These are phyloP conservation scores for Puccinia hordei DNA, from an alignment of 1,284 basidiomycete species.

Conservation along the genomic window DNA sequence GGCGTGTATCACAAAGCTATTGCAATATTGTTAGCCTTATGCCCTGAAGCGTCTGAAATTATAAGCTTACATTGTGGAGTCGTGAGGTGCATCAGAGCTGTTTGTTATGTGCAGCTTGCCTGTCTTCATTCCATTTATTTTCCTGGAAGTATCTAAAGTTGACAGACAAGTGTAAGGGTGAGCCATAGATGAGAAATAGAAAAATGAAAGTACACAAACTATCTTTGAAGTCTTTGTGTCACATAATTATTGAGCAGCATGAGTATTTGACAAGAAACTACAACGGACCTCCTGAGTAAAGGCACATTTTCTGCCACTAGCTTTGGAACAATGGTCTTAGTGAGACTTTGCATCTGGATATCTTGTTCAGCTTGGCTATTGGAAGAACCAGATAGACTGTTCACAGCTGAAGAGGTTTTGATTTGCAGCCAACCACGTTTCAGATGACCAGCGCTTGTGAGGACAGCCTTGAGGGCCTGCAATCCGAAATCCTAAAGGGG, in stretches of 20 bases:
- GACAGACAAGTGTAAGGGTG: too few species aligned
- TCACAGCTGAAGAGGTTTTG: constrained; percentile 60
- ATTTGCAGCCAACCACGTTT: constrained; percentile 81
- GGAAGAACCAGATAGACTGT: constrained; percentile 65
- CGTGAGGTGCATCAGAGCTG: too few species aligned
- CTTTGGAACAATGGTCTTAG: constrained; percentile 97
- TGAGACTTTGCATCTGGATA: constrained; percentile 98
- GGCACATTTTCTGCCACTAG: constrained; percentile 96
- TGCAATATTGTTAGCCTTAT: too few species aligned
- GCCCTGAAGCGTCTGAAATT: too few species aligned
- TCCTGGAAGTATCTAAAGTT: too few species aligned
- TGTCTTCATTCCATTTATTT: too few species aligned
- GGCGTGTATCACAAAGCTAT: too few species aligned
- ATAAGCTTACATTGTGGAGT: too few species aligned
- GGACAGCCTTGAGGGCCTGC: constrained; percentile 92
- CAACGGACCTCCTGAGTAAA: constrained; percentile 76
- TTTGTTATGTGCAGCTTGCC: too few species aligned
- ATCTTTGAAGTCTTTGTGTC: too few species aligned
- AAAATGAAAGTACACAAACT: too few species aligned
- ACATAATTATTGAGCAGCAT: background rate
- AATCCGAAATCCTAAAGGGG: constrained; percentile 99
- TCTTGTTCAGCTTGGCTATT: constrained; percentile 83
- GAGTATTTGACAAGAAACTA: background rate
- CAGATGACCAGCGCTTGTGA: constrained; percentile 94
- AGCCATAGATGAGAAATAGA: too few species aligned